phyloP scores from a whole-genome alignment of 805 yeast species.

The Candida boidinii region DNA sequence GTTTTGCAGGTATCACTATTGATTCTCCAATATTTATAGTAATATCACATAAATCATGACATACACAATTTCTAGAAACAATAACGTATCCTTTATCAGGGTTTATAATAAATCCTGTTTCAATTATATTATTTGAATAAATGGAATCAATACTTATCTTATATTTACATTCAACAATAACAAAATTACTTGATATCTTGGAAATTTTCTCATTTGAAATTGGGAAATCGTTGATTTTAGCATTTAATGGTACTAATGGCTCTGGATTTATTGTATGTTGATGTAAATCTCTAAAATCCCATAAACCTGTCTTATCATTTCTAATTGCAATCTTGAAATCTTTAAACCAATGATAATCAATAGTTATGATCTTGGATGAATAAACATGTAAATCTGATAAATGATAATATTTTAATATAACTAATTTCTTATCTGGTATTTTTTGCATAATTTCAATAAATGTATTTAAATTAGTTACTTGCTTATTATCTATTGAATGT shows the following conservation, averaged over 20 bases:
- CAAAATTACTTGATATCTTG: conserved; percentile 57
- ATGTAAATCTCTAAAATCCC: conserved; percentile 46
- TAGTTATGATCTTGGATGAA: conserved; percentile 51
- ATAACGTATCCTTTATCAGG: conserved; percentile 72
- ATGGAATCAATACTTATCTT: conserved; percentile 74
- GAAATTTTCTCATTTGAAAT: conserved; percentile 46
- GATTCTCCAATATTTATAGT: conserved; percentile 80
- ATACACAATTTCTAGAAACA: conserved; percentile 69
- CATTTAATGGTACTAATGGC: conserved; percentile 46
- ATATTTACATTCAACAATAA: conserved; percentile 53
- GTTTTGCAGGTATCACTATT: conserved; percentile 68
- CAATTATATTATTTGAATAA: conserved; percentile 50
- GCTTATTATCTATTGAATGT: conserved; percentile 67
- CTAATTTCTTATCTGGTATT: conserved; percentile 70
- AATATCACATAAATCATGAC: conserved; percentile 76
- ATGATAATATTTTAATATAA: conserved; percentile 66
- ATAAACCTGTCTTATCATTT: conserved; percentile 45
- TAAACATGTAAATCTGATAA: conserved; percentile 75
- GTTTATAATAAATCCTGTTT: conserved; percentile 77
- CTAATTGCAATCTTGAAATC: conserved; percentile 61
- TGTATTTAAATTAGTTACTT: conserved; percentile 65
- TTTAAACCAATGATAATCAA: conserved; percentile 82
- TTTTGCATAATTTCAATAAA: conserved; percentile 70
- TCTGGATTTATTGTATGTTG: conserved; percentile 56
- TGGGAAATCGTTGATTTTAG: conserved; percentile 65